Evolutionary conservation across 768 basidiomycete genomes (phyloP), one percentile per base, ranked within the genome.

Genomic region (Auricularia auricula-judae): DNA sequence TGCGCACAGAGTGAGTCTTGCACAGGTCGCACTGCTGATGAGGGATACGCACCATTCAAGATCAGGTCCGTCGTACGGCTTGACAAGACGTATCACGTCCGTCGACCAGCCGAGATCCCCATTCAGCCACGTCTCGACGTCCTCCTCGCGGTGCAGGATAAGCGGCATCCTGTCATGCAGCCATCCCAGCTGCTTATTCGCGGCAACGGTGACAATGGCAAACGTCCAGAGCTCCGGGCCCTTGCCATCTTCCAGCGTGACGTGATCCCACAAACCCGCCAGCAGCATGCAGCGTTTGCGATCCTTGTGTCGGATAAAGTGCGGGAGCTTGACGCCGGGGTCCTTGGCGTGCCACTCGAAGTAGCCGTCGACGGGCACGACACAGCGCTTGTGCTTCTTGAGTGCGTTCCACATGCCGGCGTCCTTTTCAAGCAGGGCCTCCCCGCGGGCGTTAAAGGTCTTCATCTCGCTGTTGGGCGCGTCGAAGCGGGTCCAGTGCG

Each of bases 291-390:
- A 69, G 62, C 75, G 77, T 23, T 77, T 77, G 36, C 67, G 67
- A 65, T 88, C 83, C 54, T 83, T 81, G 53, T 81, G 84, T 70
- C 86, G 89, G 43, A 84, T 86, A 69, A 93, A 94, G 72, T 96
- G 85, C 0, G 95, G 92, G 1, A 91, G 70, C 68, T 89, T 89
- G 51, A 84, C 89, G 33, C 72, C 72, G 2, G 56, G 56, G 62
- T 87, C 89, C 72, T 88, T 91, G 64, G 86, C 88, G 51, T 91
- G 80, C 96, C 96, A 98, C 74, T 99, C 96, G 72, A 92, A 98
- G 73, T 97, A 97, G 36, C 91, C 91, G 72, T 92, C 82, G 63
- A 86, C 89, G 23, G 89, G 76, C 63, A 98, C 84, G n/a, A 88
- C 82, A 71, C 95, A 98, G 43, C 96, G 82, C 68, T 91, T 89